Evolutionary conservation across 1,139 yeast genomes (phyloP).

Genomic region (Arxiozyma heterogenica): DNA sequence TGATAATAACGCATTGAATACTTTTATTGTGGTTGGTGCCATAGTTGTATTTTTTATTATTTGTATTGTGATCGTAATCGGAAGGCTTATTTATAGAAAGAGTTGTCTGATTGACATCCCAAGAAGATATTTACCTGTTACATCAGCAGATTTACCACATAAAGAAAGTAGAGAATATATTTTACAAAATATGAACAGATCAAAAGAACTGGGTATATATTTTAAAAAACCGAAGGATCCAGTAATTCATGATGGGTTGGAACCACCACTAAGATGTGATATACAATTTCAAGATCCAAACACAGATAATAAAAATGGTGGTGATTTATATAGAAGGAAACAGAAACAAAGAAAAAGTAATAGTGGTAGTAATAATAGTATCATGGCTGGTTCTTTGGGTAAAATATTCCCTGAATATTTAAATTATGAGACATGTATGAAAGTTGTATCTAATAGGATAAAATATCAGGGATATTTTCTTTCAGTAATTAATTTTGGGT

Average conservation of each 20-base stretch:
- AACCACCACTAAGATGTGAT: slow-evolving; percentile 26
- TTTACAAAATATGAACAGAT: slow-evolving; percentile 35
- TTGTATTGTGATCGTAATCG: slow-evolving; percentile 39
- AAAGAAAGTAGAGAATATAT: slow-evolving; percentile 36
- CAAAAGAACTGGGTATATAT: slow-evolving; percentile 19
- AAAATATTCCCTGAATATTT: slow-evolving; percentile 26
- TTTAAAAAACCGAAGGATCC: slow-evolving; percentile 25
- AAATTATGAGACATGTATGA: slow-evolving; percentile 24
- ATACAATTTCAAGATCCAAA: slow-evolving; percentile 4
- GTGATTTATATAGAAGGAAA: neutral
- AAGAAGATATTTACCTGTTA: slow-evolving; percentile 56
- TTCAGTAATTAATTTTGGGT: slow-evolving; percentile 12
- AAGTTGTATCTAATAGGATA: slow-evolving; percentile 24
- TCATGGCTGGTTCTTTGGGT: slow-evolving; percentile 3
- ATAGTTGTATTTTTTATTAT: slow-evolving; percentile 51
- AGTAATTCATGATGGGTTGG: slow-evolving; percentile 28
- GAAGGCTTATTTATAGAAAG: slow-evolving; percentile 50
- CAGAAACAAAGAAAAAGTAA: neutral
- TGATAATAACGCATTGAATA: slow-evolving; percentile 47
- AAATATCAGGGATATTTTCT: slow-evolving; percentile 27
- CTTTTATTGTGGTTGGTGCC: slow-evolving; percentile 67
- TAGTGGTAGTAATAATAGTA: neutral
- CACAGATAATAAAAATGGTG: neutral
- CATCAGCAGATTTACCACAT: slow-evolving; percentile 54
- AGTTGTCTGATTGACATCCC: slow-evolving; percentile 69